Percentiles rank a stretch among this genome's conserved stretches.
phyloP scores from a whole-genome alignment of 441 rosid genomes.

The Adansonia gregorii region DNA sequence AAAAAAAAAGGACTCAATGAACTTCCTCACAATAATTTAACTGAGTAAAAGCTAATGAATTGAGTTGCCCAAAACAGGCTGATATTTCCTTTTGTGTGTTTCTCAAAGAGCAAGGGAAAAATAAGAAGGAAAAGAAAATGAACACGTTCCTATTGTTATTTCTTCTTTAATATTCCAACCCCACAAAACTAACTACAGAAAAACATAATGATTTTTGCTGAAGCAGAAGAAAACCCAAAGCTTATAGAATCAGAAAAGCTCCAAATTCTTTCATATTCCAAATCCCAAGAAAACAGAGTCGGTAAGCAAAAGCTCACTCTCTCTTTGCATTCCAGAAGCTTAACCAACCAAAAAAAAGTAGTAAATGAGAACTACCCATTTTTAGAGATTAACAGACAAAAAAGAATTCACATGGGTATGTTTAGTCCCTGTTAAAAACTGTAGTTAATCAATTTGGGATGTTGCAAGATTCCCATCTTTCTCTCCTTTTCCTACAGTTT shows the following conservation, averaged over 20 bases:
- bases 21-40: slow-evolving; percentile 7
- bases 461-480: slow-evolving; percentile 24
- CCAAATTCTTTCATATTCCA: slow-evolving; percentile 17
- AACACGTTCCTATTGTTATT: not conserved
- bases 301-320: not conserved
- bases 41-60: not conserved
- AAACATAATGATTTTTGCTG: not conserved
- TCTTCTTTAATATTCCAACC: not conserved
- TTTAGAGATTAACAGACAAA: slow-evolving; percentile 16
- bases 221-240: not conserved
- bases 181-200: not conserved
- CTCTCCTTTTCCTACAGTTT: slow-evolving; percentile 22
- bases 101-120: not conserved
- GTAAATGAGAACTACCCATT: slow-evolving; percentile 18
- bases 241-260: not conserved
- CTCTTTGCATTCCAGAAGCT: not conserved
- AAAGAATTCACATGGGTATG: not conserved
- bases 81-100: not conserved
- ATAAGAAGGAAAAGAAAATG: not conserved
- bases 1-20: not conserved
- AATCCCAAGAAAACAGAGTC: not conserved
- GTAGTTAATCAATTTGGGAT: slow-evolving; percentile 18
- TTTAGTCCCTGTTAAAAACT: not conserved
- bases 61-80: not conserved
- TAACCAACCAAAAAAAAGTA: not conserved